These are phyloP conservation scores for Auriscalpium vulgare DNA, from an alignment of 768 basidiomycete species.

Conservation along the genomic window DNA sequence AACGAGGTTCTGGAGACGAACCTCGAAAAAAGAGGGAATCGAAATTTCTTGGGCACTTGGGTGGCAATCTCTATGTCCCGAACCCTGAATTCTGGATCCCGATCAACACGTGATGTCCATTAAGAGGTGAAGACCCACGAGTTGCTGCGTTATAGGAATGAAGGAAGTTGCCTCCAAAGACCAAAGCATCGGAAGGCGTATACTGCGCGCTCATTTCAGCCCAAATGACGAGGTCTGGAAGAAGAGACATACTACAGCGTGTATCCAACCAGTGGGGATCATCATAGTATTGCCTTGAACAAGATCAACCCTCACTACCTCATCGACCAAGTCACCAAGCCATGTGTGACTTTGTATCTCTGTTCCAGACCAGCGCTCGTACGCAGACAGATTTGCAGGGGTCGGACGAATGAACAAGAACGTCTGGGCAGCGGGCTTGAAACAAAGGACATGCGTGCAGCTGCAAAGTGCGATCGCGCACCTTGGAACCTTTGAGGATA, in stretches of 20 bases:
- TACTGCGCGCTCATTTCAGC: constrained; percentile 39
- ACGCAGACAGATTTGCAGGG: constrained; percentile 74
- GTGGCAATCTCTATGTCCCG: constrained; percentile 89
- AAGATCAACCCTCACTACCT: constrained; percentile 80
- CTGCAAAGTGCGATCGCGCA: constrained; percentile 18
- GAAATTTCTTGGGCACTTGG: constrained; percentile 68
- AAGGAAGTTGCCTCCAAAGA: constrained; percentile 96
- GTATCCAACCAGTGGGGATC: constrained; percentile 96
- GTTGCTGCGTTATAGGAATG: constrained; percentile 86
- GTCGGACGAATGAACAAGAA: constrained; percentile 97
- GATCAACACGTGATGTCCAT: background rate
- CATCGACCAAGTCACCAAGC: constrained; percentile 90
- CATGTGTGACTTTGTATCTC: constrained; percentile 83
- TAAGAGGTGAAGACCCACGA: constrained; percentile 42
- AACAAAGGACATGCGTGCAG: background rate
- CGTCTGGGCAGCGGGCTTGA: constrained; percentile 37
- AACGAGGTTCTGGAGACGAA: constrained; percentile 4
- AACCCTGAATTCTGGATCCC: constrained; percentile 66
- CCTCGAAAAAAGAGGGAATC: constrained; percentile 21
- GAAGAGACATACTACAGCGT: constrained; percentile 72
- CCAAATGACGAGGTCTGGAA: background rate
- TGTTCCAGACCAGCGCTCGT: constrained; percentile 90
- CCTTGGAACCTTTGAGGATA: constrained; percentile 81
- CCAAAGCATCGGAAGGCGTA: constrained; percentile 87
- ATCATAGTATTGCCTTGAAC: constrained; percentile 82